Conservation (phyloP, 257 asterid species). For the Leonotis leonurus region DNA sequence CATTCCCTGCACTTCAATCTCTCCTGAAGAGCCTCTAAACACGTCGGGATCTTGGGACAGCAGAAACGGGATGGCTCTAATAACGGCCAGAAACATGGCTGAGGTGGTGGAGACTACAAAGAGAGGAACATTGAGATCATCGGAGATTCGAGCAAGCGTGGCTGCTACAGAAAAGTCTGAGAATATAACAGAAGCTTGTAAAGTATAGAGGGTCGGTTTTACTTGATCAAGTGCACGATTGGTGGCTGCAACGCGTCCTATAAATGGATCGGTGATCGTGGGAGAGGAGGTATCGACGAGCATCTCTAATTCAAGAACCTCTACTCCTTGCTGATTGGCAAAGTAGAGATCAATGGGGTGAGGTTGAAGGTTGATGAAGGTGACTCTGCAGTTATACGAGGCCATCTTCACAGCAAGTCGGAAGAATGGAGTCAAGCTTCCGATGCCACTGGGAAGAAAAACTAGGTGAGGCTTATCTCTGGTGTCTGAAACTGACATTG, state of each 20-base stretch:
- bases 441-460: conserved; percentile 31
- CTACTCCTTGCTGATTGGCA: conserved; percentile 18
- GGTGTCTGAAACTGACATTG: conserved; percentile 14
- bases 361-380: conserved; percentile 22
- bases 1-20: conserved; percentile 24
- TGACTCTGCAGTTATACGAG: conserved; percentile 16
- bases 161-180: conserved; percentile 27
- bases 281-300: neutral
- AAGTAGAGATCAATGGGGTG: conserved; percentile 7
- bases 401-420: conserved; percentile 29
- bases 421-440: conserved; percentile 19
- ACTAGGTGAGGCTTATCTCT: conserved; percentile 21
- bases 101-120: conserved; percentile 32
- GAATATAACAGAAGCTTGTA: conserved; percentile 22
- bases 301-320: conserved; percentile 23
- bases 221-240: conserved; percentile 17
- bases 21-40: conserved; percentile 4
- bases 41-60: neutral
- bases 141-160: conserved; percentile 16
- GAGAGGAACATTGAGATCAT: conserved; percentile 18
- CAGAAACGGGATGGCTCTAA: conserved; percentile 24
- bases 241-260: conserved; percentile 10
- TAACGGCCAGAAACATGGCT: conserved; percentile 22
- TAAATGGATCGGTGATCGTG: conserved; percentile 23
- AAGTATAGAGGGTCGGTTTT: conserved; percentile 13